These are phyloP conservation scores for Geotrichum fermentans DNA, from an alignment of 1,139 yeast species.

Conservation along the genomic window DNA sequence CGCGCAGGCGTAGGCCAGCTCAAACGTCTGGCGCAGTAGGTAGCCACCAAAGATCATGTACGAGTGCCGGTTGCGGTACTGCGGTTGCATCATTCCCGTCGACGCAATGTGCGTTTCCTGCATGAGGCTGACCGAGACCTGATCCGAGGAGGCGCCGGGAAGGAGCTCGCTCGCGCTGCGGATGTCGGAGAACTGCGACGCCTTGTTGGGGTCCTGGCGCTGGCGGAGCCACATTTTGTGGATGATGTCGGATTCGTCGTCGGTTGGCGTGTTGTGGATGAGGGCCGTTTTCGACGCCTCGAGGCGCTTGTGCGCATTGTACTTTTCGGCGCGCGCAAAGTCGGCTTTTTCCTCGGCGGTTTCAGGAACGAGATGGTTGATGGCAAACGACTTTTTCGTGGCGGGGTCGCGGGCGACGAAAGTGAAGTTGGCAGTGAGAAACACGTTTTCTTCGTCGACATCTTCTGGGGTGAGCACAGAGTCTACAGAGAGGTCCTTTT, in stretches of 20 bases:
- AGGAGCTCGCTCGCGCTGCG: slow-evolving; percentile 3
- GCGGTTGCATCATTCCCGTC: slow-evolving; percentile 91
- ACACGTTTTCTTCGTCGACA: slow-evolving; percentile 48
- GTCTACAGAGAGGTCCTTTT: slow-evolving; percentile 40
- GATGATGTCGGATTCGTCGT: slow-evolving; percentile 63
- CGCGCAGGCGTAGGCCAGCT: slow-evolving; percentile 85
- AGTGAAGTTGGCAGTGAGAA: slow-evolving; percentile 85
- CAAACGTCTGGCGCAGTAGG: slow-evolving; percentile 83
- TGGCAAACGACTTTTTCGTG: slow-evolving; percentile 81
- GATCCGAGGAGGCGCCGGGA: background rate
- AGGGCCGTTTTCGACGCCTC: slow-evolving; percentile 60
- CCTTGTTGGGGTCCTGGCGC: slow-evolving; percentile 39
- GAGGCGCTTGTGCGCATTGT: slow-evolving; percentile 76
- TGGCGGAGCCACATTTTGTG: slow-evolving; percentile 61
- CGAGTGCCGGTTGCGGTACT: slow-evolving; percentile 87
- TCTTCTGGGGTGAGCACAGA: slow-evolving; percentile 38
- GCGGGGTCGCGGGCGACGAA: slow-evolving; percentile 92
- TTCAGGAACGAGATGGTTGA: slow-evolving; percentile 71
- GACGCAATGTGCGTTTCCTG: slow-evolving; percentile 64
- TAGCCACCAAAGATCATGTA: slow-evolving; percentile 95
- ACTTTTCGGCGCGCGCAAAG: slow-evolving; percentile 82
- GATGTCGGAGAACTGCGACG: slow-evolving; percentile 39
- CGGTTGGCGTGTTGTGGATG: slow-evolving; percentile 56
- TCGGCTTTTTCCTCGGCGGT: slow-evolving; percentile 74
- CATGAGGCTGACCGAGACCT: slow-evolving; percentile 46